Conservation (phyloP, 352 stramenopile genomes). For the Phytophthora sansomeana region DNA sequence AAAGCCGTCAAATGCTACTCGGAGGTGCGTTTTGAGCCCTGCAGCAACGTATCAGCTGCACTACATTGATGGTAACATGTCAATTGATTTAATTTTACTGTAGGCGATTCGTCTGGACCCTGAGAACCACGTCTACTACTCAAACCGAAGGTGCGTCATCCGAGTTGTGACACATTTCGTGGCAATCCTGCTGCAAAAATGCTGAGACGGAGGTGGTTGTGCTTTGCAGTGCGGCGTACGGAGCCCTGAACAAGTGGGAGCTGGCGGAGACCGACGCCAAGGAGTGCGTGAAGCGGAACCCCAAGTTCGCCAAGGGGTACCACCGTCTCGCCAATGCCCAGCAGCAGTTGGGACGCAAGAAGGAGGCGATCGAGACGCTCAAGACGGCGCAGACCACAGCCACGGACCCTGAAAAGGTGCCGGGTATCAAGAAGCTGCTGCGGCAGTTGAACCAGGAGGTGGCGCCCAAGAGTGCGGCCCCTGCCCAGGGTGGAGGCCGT, state of each 20-base stretch:
- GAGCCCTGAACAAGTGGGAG: constrained; percentile 74
- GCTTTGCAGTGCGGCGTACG: constrained; percentile 68
- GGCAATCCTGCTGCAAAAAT: background rate
- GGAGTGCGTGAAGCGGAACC: constrained; percentile 77
- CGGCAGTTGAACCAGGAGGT: constrained; percentile 71
- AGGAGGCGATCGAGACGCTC: constrained; percentile 77
- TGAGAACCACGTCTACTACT: constrained; percentile 88
- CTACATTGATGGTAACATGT: no score
- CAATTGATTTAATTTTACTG: no score
- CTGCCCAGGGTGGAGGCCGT: constrained; percentile 33
- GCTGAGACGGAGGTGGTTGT: background rate
- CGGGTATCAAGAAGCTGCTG: constrained; percentile 81
- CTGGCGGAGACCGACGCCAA: constrained; percentile 74
- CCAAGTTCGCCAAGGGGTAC: constrained; percentile 81
- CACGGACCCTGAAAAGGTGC: constrained; percentile 60
- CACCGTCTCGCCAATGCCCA: constrained; percentile 84
- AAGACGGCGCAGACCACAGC: constrained; percentile 40
- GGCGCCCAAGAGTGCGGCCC: constrained; percentile 25
- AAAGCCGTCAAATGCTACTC: constrained; percentile 84
- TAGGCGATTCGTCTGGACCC: constrained; percentile 82
- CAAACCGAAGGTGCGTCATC: constrained; percentile 65
- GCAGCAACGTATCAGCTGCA: background rate
- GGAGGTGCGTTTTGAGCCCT: constrained; percentile 45
- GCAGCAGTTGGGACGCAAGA: constrained; percentile 74
- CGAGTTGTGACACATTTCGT: background rate